phyloP scores from a whole-genome alignment of 805 yeast genomes.

The Suhomyces xylopsoci region DNA sequence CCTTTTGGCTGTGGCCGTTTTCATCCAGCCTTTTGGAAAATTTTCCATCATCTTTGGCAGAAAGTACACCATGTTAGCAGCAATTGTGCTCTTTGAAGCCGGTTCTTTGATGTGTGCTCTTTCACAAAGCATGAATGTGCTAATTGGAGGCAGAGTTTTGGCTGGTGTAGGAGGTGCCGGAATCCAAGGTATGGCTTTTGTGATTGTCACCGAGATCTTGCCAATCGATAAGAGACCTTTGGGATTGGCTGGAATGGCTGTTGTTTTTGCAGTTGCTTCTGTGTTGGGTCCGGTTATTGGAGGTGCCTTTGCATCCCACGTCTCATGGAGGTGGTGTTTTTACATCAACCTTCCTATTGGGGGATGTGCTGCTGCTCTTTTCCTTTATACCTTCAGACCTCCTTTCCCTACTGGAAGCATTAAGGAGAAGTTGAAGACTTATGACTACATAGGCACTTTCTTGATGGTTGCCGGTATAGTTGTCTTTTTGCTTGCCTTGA shows the following conservation, averaged over 20 bases:
- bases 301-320: conserved; percentile 23
- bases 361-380: conserved; percentile 17
- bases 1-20: conserved; percentile 31
- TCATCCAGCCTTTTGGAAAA: conserved; percentile 38
- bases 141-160: conserved; percentile 40
- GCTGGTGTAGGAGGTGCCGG: conserved; percentile 40
- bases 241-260: conserved; percentile 18
- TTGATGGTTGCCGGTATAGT: conserved; percentile 19
- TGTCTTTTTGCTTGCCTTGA: conserved; percentile 20
- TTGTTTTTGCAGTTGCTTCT: conserved; percentile 20
- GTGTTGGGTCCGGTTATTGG: conserved; percentile 26
- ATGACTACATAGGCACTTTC: conserved; percentile 21
- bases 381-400: conserved; percentile 18
- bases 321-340: conserved; percentile 27
- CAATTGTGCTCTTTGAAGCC: conserved; percentile 28
- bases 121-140: conserved; percentile 32
- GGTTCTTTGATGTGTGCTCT: conserved; percentile 40
- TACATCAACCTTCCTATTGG: conserved; percentile 27
- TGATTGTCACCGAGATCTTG: conserved; percentile 30
- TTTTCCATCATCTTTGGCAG: conserved; percentile 36
- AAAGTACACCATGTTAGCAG: conserved; percentile 25
- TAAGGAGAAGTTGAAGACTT: conserved; percentile 13
- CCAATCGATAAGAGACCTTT: conserved; percentile 27
- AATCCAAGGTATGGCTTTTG: conserved; percentile 26
- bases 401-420: conserved; percentile 13